A percentile compares a stretch with the other conserved stretches of the same genome.
Evolutionary conservation across 768 basidiomycete genomes (phyloP).

Genomic region (Termitomyces sp.): DNA sequence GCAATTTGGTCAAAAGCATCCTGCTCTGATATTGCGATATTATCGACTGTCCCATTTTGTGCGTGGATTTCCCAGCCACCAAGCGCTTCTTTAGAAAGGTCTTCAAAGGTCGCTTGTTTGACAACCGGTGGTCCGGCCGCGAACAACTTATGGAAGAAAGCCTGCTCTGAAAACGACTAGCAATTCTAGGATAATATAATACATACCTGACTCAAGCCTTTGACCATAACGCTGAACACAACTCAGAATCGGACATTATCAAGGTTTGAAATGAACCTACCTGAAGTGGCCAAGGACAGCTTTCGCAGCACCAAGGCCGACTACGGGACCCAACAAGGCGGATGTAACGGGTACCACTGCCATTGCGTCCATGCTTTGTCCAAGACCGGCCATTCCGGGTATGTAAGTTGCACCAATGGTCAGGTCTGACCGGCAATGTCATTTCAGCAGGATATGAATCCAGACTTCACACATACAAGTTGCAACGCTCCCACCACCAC

Average conservation of each 20-base stretch:
- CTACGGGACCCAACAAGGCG: conserved; percentile 33
- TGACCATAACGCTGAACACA: conserved; percentile 31
- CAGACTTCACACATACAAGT: conserved; percentile 19
- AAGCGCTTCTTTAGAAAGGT: conserved; percentile 14
- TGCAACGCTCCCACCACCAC: conserved; percentile 35
- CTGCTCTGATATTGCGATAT: conserved; percentile 21
- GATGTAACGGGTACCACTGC: conserved; percentile 32
- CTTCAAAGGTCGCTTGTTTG: conserved; percentile 15
- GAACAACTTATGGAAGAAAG: conserved; percentile 1
- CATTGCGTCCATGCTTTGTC: conserved; percentile 31
- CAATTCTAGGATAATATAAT: background rate
- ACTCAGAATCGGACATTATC: background rate
- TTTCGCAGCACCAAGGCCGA: conserved; percentile 35
- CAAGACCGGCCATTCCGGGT: conserved; percentile 27
- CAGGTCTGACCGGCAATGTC: conserved; percentile 19
- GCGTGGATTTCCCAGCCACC: conserved; percentile 6
- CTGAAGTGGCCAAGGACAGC: conserved; percentile 32
- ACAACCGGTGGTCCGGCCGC: conserved; percentile 13
- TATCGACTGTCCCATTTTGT: conserved; percentile 6
- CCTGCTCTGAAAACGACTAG: background rate
- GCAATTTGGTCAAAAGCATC: conserved; percentile 31
- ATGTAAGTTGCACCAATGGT: conserved; percentile 33
- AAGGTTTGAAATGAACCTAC: conserved; percentile 9
- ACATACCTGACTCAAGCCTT: conserved; percentile 26
- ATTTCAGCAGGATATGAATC: background rate